phyloP scores from a whole-genome alignment of 305 asterid genomes.

The Caryopteris hybrid region DNA sequence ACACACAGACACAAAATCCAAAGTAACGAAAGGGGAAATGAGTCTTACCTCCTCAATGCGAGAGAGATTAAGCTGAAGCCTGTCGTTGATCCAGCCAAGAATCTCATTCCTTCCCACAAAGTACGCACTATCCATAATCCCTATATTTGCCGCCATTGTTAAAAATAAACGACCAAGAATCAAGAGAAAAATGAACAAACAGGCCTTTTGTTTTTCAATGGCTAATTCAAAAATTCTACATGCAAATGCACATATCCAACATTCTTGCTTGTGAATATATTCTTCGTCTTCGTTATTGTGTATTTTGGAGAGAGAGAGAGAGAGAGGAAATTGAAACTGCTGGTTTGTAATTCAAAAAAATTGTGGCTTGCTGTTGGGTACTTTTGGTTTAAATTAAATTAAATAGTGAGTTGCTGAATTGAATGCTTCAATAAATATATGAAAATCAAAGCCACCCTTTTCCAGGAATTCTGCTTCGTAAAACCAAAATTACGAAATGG shows the following conservation, averaged over 20 bases:
- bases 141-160: conserved; percentile 74
- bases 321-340: conserved; percentile 4
- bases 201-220: neutral
- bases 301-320: conserved; percentile 15
- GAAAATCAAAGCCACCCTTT: no score
- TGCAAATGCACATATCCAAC: conserved; percentile 7
- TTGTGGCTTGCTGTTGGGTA: neutral
- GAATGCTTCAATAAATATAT: neutral
- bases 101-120: conserved; percentile 94
- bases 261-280: neutral
- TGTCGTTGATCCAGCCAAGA: conserved; percentile 76
- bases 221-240: conserved; percentile 12
- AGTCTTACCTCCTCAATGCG: conserved; percentile 77
- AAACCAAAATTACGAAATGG: no score
- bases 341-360: conserved; percentile 21
- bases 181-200: conserved; percentile 2
- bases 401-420: neutral
- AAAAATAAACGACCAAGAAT: neutral
- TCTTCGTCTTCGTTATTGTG: neutral
- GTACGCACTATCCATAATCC: conserved; percentile 94
- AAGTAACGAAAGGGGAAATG: neutral
- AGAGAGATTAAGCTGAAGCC: conserved; percentile 82
- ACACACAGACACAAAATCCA: neutral
- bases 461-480: no score
- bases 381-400: neutral